Conservation (phyloP, 1,284 basidiomycete species). For the Termitomyces sp. region DNA sequence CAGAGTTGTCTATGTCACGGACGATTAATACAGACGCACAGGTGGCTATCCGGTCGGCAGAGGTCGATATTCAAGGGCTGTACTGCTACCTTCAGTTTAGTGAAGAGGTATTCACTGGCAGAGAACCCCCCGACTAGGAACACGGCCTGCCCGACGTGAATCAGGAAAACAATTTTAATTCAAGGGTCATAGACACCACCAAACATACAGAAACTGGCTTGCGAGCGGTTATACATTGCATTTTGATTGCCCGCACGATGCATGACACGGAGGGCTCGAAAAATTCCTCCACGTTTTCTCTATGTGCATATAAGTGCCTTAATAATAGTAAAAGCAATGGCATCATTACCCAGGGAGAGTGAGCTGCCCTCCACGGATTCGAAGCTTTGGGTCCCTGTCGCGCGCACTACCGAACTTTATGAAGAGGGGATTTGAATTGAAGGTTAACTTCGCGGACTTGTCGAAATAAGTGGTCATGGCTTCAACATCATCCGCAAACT, state of each 20-base stretch:
- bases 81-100: constrained; percentile 17
- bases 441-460: constrained; percentile 39
- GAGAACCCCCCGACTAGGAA: constrained; percentile 46
- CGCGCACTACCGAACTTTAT: constrained; percentile 42
- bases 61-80: constrained; percentile 17
- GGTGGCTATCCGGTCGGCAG: constrained; percentile 23
- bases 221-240: constrained; percentile 26
- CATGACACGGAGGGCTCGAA: constrained; percentile 42
- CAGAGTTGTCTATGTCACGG: neutral
- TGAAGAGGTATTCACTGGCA: constrained; percentile 37
- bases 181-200: neutral
- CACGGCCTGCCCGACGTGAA: constrained; percentile 27
- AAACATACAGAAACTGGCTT: constrained; percentile 19
- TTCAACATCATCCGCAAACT: constrained; percentile 30
- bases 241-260: constrained; percentile 34
- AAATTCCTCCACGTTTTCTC: constrained; percentile 35
- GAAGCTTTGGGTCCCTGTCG: constrained; percentile 37
- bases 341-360: constrained; percentile 35
- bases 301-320: constrained; percentile 11
- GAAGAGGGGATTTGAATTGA: constrained; percentile 35
- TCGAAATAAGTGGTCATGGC: constrained; percentile 39
- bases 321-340: neutral
- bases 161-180: neutral
- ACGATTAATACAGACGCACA: constrained; percentile 17
- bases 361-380: constrained; percentile 42